Base-by-base conservation (phyloP, 495 filamentous ascomycete species). In the Lentithecium fluviatile region DNA sequence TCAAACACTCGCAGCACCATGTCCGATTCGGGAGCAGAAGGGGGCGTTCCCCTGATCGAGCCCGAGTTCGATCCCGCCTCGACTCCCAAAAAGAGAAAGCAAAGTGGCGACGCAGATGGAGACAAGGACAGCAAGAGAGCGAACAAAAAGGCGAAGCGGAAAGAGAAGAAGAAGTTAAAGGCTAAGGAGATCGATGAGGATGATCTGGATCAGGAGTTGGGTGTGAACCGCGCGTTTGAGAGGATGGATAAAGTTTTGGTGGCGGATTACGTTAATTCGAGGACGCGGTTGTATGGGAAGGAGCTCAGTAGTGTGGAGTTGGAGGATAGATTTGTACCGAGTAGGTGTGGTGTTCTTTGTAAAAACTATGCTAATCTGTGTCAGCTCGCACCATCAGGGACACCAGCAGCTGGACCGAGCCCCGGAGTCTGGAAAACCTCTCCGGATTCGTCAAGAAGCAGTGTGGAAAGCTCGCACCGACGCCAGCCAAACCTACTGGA, bases 241-340 rank as follows among this genome's bases (percentile, higher is more conserved):
- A 80, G 83, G 34, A 89, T 98, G 85, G 88, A 96, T 62, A 85
- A 81, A 47, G 80, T 82, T 55, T 76, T 97, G 36, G 72, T 96
- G n/a, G 88, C 92, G 0, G 94, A 97, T 72, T 84, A 95, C 71
- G 74, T 96, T 58, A 85, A 84, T n/a, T 85, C 93, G 68, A 83
- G 86, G 67, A 86, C 85, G 38, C 83, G 82, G 65, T 80, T 84
- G n/a, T 92, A 89, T 64, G 86, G 89, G 26, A 85, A 83, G 36
- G 83, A 92, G 45, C 70, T 97, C 48, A 95, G 86, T 63, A 77
- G 82, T 1, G 82, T 97, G 20, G 94, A 98, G 73, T 74, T 96
- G 37, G 85, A 86, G 56, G 92, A 96, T 72, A 75, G 85, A 60
- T 85, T 88, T 58, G 81, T 98, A 48, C 87, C 91, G 65, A 88